Evolutionary conservation across 2,329 filamentous ascomycete genomes (phyloP).

Genomic region (Xylaria sp.): DNA sequence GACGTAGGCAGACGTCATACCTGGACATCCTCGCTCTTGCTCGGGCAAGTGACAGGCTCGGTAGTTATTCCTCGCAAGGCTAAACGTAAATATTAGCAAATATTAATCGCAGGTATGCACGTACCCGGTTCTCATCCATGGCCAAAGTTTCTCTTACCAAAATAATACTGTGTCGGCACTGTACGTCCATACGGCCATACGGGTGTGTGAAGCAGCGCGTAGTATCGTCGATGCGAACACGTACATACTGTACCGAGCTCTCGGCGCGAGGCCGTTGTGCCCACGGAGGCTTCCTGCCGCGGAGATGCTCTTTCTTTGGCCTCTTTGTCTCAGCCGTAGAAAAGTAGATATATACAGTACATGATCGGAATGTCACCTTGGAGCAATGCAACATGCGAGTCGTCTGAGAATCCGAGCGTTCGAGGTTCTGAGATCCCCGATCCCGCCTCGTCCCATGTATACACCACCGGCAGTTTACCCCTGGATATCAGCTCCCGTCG

Average conservation of each 20-base stretch:
- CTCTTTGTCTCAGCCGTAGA: neutral
- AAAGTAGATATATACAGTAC: constrained; percentile 1
- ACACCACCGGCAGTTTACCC: too few relatives aligned
- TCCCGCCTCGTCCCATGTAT: neutral
- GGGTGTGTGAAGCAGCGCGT: too few relatives aligned
- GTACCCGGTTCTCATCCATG: constrained; percentile 2
- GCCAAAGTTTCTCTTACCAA: constrained; percentile 31
- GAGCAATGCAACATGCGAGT: neutral
- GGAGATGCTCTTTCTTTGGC: constrained; percentile 11
- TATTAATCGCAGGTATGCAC: neutral
- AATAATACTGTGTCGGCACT: constrained; percentile 11
- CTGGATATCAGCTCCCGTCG: neutral
- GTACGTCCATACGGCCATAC: neutral
- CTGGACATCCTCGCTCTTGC: neutral
- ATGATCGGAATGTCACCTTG: constrained; percentile 3
- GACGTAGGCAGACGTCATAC: neutral
- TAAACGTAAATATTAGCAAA: constrained; percentile 27
- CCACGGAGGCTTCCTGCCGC: neutral
- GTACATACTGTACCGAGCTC: neutral
- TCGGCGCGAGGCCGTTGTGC: neutral
- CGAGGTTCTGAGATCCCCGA: neutral
- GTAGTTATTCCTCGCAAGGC: neutral
- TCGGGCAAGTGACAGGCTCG: neutral
- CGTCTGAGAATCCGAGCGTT: neutral
- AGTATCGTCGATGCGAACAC: too few relatives aligned